Evolutionary conservation across 768 basidiomycete species (phyloP).

Genomic region (Auricularia sp.): DNA sequence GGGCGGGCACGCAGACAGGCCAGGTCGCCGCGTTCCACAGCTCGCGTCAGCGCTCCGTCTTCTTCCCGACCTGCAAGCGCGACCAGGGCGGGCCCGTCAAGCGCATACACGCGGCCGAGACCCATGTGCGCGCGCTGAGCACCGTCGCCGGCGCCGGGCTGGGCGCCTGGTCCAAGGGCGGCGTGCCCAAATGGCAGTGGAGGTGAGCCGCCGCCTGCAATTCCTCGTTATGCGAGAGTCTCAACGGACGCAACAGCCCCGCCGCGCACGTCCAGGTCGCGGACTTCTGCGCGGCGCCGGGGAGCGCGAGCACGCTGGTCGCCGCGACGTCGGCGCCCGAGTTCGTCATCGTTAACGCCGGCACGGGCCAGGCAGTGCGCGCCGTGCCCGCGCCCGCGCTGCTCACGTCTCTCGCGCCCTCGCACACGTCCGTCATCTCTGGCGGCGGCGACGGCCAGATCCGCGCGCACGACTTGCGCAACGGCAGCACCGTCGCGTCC

Average conservation of each 20-base stretch:
- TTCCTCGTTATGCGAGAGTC: background rate
- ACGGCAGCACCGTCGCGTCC: constrained; percentile 41
- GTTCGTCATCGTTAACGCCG: constrained; percentile 60
- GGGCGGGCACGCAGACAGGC: constrained; percentile 72
- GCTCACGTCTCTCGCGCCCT: constrained; percentile 55
- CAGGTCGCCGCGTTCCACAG: constrained; percentile 60
- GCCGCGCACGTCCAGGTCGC: constrained; percentile 1
- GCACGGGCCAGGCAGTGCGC: constrained; percentile 56
- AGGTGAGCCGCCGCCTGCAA: constrained; percentile 35
- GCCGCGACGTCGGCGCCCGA: constrained; percentile 51
- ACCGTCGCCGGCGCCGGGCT: constrained; percentile 42
- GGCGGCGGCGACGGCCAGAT: constrained; percentile 68
- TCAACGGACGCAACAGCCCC: background rate
- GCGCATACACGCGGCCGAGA: constrained; percentile 69
- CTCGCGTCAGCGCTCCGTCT: constrained; percentile 53
- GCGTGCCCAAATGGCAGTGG: constrained; percentile 74
- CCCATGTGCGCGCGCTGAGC: constrained; percentile 60
- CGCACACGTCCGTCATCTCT: constrained; percentile 53
- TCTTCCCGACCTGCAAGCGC: constrained; percentile 42
- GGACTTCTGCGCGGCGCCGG: constrained; percentile 13
- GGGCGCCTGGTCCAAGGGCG: constrained; percentile 78
- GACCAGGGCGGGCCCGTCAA: constrained; percentile 54
- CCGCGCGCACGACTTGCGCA: constrained; percentile 61
- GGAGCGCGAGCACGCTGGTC: constrained; percentile 46
- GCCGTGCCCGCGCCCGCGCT: constrained; percentile 47